These are phyloP conservation scores for Chamaecyparis obtusa DNA, from an alignment of 75 land plant genomes.

Conservation along the genomic window DNA sequence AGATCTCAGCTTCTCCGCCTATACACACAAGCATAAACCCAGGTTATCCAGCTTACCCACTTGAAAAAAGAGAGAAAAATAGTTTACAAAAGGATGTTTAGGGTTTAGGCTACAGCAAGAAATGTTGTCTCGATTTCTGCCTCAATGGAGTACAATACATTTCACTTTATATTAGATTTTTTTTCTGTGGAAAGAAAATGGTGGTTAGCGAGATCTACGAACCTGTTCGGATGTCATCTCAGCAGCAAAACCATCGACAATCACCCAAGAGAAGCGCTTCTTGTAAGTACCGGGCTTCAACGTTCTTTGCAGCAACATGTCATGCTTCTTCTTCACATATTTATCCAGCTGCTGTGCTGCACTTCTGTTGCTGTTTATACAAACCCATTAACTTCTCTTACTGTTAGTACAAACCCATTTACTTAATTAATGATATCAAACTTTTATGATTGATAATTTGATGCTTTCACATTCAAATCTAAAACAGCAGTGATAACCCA, in stretches of 20 bases:
- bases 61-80: neutral
- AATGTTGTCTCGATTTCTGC: no score
- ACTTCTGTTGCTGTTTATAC: slow-evolving; percentile 10
- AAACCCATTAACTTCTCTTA: slow-evolving; percentile 13
- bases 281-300: slow-evolving; percentile 47
- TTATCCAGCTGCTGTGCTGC: slow-evolving; percentile 40
- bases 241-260: slow-evolving; percentile 56
- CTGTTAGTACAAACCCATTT: neutral
- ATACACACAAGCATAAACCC: neutral
- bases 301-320: slow-evolving; percentile 31
- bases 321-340: slow-evolving; percentile 58
- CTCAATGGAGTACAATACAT: no score
- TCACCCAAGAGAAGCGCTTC: slow-evolving; percentile 45
- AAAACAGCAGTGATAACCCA: no score
- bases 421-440: no score
- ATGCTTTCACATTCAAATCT: no score
- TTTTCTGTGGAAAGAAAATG: no score
- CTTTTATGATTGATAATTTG: no score
- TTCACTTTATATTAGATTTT: no score
- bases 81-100: neutral
- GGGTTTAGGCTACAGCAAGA: neutral
- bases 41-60: neutral
- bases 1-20: slow-evolving; percentile 1
- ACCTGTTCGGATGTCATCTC: slow-evolving; percentile 57
- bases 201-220: neutral